Percentiles rank a stretch among this genome's conserved stretches.
Evolutionary conservation across 2,329 filamentous ascomycete species (phyloP).

Genomic region (Ceratocystis variospora): DNA sequence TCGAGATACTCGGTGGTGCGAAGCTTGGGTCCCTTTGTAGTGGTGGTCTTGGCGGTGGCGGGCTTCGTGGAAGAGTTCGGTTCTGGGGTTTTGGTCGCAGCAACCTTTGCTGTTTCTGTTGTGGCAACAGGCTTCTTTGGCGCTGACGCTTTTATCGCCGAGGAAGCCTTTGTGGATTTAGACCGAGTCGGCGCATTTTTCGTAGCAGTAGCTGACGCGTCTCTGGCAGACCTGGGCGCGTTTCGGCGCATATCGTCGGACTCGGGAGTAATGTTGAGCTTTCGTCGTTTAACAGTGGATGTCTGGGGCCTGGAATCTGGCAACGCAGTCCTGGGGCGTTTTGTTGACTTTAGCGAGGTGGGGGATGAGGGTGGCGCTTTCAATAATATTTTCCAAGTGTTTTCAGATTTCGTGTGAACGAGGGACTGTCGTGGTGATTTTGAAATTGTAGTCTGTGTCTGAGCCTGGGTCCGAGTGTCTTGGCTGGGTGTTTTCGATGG

Average conservation of each 20-base stretch:
- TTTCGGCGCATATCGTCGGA: slow-evolving; percentile 9
- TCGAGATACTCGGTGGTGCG: slow-evolving; percentile 75
- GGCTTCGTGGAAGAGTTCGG: neutral
- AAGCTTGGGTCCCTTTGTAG: slow-evolving; percentile 31
- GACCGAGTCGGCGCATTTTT: slow-evolving; percentile 44
- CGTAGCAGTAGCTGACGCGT: slow-evolving; percentile 55
- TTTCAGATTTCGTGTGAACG: slow-evolving; percentile 12
- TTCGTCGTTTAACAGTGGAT: slow-evolving; percentile 11
- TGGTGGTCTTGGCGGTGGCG: neutral
- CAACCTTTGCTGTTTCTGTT: neutral
- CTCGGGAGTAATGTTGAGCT: neutral
- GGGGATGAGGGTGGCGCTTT: neutral
- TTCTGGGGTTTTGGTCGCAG: neutral
- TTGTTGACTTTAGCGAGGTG: slow-evolving; percentile 6
- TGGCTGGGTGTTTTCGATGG: neutral
- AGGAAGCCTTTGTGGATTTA: neutral
- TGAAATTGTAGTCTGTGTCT: neutral
- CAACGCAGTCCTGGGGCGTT: slow-evolving; percentile 12
- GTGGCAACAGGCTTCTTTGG: neutral
- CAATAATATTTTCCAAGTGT: slow-evolving; percentile 9
- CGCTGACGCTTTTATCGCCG: neutral
- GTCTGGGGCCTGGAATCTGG: slow-evolving; percentile 6
- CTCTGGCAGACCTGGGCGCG: slow-evolving; percentile 28
- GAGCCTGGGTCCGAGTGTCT: neutral
- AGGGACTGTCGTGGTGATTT: neutral